These are phyloP conservation scores for Yamadazyma blattariae DNA, from an alignment of 1,139 yeast genomes.

Conservation along the genomic window DNA sequence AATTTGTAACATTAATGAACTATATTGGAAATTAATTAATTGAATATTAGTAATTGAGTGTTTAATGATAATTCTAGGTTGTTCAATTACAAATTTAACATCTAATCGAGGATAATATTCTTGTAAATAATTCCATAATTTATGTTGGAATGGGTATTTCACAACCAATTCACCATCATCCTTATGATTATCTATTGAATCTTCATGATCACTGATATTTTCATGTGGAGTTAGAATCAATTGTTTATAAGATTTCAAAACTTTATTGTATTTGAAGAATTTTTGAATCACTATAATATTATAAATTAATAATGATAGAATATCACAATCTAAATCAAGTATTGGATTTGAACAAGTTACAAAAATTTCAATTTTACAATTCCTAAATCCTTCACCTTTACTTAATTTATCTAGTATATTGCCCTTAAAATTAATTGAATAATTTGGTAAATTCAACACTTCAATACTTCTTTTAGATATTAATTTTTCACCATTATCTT, in stretches of 20 bases:
- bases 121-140: constrained; percentile 26
- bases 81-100: constrained; percentile 40
- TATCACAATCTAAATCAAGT: constrained; percentile 47
- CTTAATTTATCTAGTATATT: constrained; percentile 44
- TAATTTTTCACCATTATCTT: constrained; percentile 13
- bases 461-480: constrained; percentile 25
- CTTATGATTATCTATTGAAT: constrained; percentile 3
- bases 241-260: constrained; percentile 15
- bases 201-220: constrained; percentile 5
- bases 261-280: constrained; percentile 24
- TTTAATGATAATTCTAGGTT: constrained; percentile 40
- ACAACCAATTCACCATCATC: neutral
- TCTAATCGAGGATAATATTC: constrained; percentile 45
- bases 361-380: constrained; percentile 36
- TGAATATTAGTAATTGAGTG: constrained; percentile 22
- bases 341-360: constrained; percentile 49
- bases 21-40: constrained; percentile 34
- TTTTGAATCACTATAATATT: constrained; percentile 32
- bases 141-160: constrained; percentile 11
- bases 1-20: constrained; percentile 36
- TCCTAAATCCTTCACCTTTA: constrained; percentile 33
- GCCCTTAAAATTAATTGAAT: constrained; percentile 52
- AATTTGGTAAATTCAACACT: constrained; percentile 50
- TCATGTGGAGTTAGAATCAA: constrained; percentile 9
- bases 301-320: constrained; percentile 38